Evolutionary conservation across 345 rosid genomes (phyloP), one percentile per base, ranked within the genome.

Genomic region (Lumnitzera racemosa): DNA sequence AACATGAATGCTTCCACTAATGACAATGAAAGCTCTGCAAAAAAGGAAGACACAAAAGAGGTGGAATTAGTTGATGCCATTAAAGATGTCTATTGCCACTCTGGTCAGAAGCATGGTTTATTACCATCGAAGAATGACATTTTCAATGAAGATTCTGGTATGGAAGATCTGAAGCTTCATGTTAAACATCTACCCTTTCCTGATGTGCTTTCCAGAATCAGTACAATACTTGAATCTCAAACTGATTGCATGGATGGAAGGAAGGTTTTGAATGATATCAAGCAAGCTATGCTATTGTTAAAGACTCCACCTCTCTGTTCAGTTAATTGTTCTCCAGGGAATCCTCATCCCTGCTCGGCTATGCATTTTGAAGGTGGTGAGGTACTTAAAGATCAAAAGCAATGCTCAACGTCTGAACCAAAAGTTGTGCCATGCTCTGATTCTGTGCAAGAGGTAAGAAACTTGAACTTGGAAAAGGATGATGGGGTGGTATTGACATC

Each of bases 331-430:
- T 64, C 70, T 48, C 53, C 49, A 56, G 74, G 68, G 55, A 60
- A 36, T 36, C 43, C 43, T 36, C 43, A 5, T 36, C 43, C 43
- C 43, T 5, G 43, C 43, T 36, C 11, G 43, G 43, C 7, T 7
- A 36, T 36, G 43, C 43, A 36, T 4, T 36, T 36, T 36, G 43
- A 3, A 4, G 43, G 43, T 36, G 43, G 43, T 9, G 9, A 86
- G 71, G 82, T 85, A 36, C 85, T 90, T 60, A 90, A 90, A 59
- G 85, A 80, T 64, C 83, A 87, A 47, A 82, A 67, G 29, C 61
- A 80, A 68, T 71, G 69, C 57, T 67, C 83, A 16, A 70, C 66
- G 53, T 83, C 74, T 51, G 84, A 76, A 59, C 41, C 82, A 53
- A 76, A 77, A 59, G 47, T 72, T 27, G 54, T 67, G 43, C 59